Evolutionary conservation across 192 early-diverging fungal species (phyloP), one percentile per base, ranked within the genome.

Genomic region (Coemansia sp.): DNA sequence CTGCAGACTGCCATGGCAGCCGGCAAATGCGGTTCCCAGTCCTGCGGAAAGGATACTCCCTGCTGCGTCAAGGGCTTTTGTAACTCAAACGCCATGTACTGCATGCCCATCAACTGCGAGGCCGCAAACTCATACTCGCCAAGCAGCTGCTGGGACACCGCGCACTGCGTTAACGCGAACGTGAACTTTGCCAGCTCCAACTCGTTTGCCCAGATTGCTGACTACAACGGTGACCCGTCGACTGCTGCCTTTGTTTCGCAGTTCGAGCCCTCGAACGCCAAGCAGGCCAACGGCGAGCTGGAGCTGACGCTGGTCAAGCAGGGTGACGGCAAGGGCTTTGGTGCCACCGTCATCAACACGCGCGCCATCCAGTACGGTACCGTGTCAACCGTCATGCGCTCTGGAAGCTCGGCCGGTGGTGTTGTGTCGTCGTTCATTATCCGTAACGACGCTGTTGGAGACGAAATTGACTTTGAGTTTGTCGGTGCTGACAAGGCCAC

Each of bases 391-490:
- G 74, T 73, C 33, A 80, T 85, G 61, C 72, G 78, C 60, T 78
- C 82, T 0, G 85, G 78, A 30, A 75, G 68, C 14, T 45, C 44
- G 1, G 65, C 71, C 21, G 73, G 62, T 18, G 83, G 83, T 17
- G 83, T 84, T 14, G 82, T 87, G 22, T 81, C 82, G 38, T 80
- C 83, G 17, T 81, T 84, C 49, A 83, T 86, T 54, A 76, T 76
- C 65, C 77, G 74, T 39, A 81, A 82, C 68, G 69, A 71, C 15
- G 37, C 66, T 17, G 24, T 71, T 13, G 81, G 81, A 17, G 83
- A 86, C 42, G 85, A 86, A 66, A 82, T 86, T 33, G 83, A 84
- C 60, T 86, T 80, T 61, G 85, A 86, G 73, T 73, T 75, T 57
- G 83, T 86, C 33, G 85, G 85, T 5, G 59, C 65, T 12, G 62